Evolutionary conservation across 1,284 basidiomycete genomes (phyloP), one percentile per base, ranked within the genome.

Genomic region (Abortiporus biennis): DNA sequence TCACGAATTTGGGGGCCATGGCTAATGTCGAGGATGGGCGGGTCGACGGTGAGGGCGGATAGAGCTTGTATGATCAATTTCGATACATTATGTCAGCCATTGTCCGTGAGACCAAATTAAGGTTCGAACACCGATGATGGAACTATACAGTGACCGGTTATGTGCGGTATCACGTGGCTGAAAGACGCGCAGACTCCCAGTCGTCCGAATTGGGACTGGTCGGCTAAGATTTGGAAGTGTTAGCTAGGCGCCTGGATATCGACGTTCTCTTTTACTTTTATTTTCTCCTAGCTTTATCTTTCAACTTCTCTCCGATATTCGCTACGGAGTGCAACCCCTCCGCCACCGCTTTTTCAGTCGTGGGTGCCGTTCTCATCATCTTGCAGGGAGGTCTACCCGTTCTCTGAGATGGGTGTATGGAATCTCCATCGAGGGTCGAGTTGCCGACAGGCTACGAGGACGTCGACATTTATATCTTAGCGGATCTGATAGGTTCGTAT

Each of bases 1-100:
- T 66, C 58, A 87, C 85, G 64, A 89, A 44, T 74, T 89, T 88
- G 50, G 85, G 85, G 65, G 85, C 81, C 83, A 85, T 85, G 58
- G 64, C 58, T 54, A 49, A 49, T 48, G 52, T 31, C 27, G 50
- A 51, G 54, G 52, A 49, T 46, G 52, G 52, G 48, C 43, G 46
- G 47, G n/a, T 49, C 48, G 55, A 55, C 49, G 54, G 48, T 51
- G 53, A 49, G 43, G 48, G 45, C 51, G 52, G 47, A 50, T 50
- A 46, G 52, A 43, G 22, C 25, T 38, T 31, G 40, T 29, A 34
- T 23, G 37, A 33, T 47, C 30, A 32, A 31, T 22, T 35, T 27
- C 22, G 36, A 17, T 23, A 38, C 21, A 35, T 44, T 49, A 51
- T 44, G 38, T 47, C 45, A 50, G 51, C 51, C 43, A 36, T 46